These are phyloP conservation scores for Globisporangium paroecandrum DNA, from an alignment of 352 stramenopile genomes.

Conservation along the genomic window DNA sequence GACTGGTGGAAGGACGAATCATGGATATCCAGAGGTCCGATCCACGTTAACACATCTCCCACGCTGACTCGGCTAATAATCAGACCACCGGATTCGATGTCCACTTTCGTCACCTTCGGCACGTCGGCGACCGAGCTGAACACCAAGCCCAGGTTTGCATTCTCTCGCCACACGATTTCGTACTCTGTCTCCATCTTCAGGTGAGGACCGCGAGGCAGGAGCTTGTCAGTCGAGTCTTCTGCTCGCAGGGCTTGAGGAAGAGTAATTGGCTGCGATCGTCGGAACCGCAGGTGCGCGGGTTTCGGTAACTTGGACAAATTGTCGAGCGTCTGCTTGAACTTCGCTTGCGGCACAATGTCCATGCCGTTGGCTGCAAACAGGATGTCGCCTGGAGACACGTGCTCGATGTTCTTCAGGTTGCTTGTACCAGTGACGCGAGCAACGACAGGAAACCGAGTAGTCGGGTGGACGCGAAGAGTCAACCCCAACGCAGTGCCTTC, in stretches of 20 bases:
- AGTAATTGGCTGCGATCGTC: slow-evolving; percentile 35
- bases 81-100: slow-evolving; percentile 67
- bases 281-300: slow-evolving; percentile 63
- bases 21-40: slow-evolving; percentile 74
- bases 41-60: slow-evolving; percentile 74
- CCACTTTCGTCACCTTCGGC: slow-evolving; percentile 80
- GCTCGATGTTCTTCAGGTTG: slow-evolving; percentile 76
- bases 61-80: slow-evolving; percentile 71
- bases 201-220: slow-evolving; percentile 45
- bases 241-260: slow-evolving; percentile 18
- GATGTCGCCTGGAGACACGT: slow-evolving; percentile 64
- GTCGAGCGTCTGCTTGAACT: slow-evolving; percentile 79
- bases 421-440: slow-evolving; percentile 69
- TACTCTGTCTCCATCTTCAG: slow-evolving; percentile 70
- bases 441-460: slow-evolving; percentile 65
- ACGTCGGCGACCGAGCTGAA: slow-evolving; percentile 79
- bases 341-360: slow-evolving; percentile 65
- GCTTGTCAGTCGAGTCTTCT: slow-evolving; percentile 41
- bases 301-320: slow-evolving; percentile 71
- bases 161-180: slow-evolving; percentile 82
- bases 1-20: slow-evolving; percentile 80
- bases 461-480: slow-evolving; percentile 66
- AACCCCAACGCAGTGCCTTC: slow-evolving; percentile 63
- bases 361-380: slow-evolving; percentile 71
- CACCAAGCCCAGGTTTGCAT: slow-evolving; percentile 77